phyloP scores from a whole-genome alignment of 1,139 yeast species.

The Nakaseomyces uthaithaninus region DNA sequence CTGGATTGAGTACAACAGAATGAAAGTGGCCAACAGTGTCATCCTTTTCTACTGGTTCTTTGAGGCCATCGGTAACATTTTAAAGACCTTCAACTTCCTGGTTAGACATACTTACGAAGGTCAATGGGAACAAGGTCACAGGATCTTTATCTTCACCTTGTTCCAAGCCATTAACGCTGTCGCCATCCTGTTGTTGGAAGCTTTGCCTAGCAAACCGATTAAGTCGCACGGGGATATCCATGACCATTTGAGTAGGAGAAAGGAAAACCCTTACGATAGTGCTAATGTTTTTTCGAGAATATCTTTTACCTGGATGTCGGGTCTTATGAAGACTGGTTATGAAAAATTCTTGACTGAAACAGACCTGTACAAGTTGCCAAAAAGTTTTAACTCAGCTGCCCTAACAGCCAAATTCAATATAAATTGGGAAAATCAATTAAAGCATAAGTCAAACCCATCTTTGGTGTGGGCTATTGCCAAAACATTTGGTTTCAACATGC shows the following conservation, averaged over 20 bases:
- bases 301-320: conserved; percentile 89
- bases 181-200: conserved; percentile 48
- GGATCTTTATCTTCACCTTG: conserved; percentile 39
- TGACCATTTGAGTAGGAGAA: conserved; percentile 33
- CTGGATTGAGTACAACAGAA: conserved; percentile 63
- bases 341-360: conserved; percentile 59
- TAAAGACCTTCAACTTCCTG: conserved; percentile 41
- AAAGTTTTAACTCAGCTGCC: conserved; percentile 46
- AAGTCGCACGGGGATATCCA: conserved; percentile 36
- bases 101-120: conserved; percentile 40
- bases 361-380: conserved; percentile 78
- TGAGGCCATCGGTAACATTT: conserved; percentile 37
- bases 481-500: conserved; percentile 65
- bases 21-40: conserved; percentile 58
- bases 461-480: conserved; percentile 51
- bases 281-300: conserved; percentile 78
- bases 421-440: conserved; percentile 51
- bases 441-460: conserved; percentile 48
- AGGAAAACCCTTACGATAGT: conserved; percentile 58
- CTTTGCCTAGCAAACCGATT: conserved; percentile 40
- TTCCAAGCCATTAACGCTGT: conserved; percentile 45
- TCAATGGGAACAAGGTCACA: conserved; percentile 27
- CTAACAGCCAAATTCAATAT: conserved; percentile 45
- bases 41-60: conserved; percentile 73
- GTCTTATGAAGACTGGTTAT: conserved; percentile 80